These are phyloP conservation scores for Yamadazyma pseudoaaseri DNA, from an alignment of 1,139 yeast genomes.

Conservation along the genomic window DNA sequence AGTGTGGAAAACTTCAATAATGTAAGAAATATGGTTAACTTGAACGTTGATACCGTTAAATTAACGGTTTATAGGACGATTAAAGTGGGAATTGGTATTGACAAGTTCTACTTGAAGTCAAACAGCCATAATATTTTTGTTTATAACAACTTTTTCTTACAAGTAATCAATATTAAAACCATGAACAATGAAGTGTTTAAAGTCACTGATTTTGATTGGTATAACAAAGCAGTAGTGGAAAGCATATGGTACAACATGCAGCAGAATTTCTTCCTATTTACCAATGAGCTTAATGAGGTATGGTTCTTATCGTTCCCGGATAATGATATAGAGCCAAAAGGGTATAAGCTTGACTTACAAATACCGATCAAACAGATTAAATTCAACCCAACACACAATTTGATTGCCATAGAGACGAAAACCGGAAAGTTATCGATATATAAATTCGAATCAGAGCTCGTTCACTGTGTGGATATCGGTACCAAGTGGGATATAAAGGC, in stretches of 20 bases:
- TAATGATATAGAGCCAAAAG: constrained; percentile 14
- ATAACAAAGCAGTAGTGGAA: constrained; percentile 19
- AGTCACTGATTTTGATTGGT: constrained; percentile 33
- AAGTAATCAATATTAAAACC: constrained; percentile 33
- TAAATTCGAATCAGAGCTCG: background rate
- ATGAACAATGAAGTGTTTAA: constrained; percentile 30
- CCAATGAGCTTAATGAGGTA: constrained; percentile 27
- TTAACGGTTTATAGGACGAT: constrained; percentile 32
- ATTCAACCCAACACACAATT: constrained; percentile 29
- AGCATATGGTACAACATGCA: constrained; percentile 18
- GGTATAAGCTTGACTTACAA: constrained; percentile 14
- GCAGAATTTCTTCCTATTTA: constrained; percentile 30
- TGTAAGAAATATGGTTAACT: constrained; percentile 29
- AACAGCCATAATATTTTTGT: constrained; percentile 40
- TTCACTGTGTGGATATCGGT: constrained; percentile 3
- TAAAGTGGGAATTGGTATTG: constrained; percentile 35
- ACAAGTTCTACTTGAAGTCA: constrained; percentile 36
- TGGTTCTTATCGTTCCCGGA: constrained; percentile 25
- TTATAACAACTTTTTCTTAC: constrained; percentile 28
- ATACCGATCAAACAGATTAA: constrained; percentile 9
- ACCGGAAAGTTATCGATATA: background rate
- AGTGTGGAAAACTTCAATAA: constrained; percentile 40
- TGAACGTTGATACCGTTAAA: constrained; percentile 27
- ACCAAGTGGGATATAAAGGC: constrained; percentile 3
- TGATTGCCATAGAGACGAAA: constrained; percentile 17